Percentiles rank a stretch among this genome's conserved stretches.
Conservation (phyloP, 2,329 filamentous ascomycete species). For the Cryphonectria carpinicola region DNA sequence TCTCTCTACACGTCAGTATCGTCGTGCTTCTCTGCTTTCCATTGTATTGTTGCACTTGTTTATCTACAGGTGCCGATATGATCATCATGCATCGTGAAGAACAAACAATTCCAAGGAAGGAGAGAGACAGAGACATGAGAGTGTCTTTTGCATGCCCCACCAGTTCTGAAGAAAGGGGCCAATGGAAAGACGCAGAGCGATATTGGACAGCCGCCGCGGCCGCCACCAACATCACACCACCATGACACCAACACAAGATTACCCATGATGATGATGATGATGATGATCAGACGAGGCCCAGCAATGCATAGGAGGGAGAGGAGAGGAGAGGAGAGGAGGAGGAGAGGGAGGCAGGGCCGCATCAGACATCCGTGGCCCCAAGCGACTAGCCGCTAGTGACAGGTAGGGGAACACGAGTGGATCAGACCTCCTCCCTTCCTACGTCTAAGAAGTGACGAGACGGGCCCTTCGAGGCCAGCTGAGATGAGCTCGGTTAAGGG, state of each 20-base stretch:
- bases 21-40: background rate
- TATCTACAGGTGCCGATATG: background rate
- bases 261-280: background rate
- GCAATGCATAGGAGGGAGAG: background rate
- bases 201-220: background rate
- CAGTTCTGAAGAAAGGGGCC: background rate
- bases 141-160: background rate
- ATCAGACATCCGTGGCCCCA: background rate
- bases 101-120: background rate
- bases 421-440: background rate
- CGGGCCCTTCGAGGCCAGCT: background rate
- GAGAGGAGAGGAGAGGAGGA: background rate
- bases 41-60: background rate
- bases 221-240: background rate
- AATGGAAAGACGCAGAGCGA: background rate
- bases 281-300: background rate
- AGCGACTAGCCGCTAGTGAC: background rate
- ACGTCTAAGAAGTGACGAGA: slow-evolving; percentile 18
- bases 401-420: background rate
- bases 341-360: background rate
- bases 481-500: slow-evolving; percentile 2
- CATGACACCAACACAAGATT: background rate
- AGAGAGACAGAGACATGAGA: background rate
- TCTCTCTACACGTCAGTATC: background rate
- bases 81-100: background rate